Evolutionary conservation across 352 stramenopile species (phyloP), one percentile per base, ranked within the genome.

Genomic region (Phytophthora podocarpi): DNA sequence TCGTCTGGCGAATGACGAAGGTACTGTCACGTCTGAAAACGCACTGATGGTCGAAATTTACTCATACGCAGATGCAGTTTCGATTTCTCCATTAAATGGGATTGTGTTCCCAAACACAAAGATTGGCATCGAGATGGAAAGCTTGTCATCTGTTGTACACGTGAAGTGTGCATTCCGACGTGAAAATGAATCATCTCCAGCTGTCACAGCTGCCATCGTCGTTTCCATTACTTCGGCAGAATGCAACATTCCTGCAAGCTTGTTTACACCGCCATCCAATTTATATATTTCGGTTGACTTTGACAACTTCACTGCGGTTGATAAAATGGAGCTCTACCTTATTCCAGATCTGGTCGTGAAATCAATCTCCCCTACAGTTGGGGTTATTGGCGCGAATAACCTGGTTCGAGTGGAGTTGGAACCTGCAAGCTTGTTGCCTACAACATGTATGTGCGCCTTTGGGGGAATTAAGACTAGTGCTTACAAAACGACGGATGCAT

Each of bases 41-140:
- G 62, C 68, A 4, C 4, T 84, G 18, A 43, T 70, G 20, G 47
- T 87, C 9, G 60, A 78, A 39, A 74, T 70, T 47, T 72, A 75
- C 36, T 39, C 23, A 18, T 47, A 47, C 3, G 2, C 40, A 26
- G 56, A 50, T 2, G 10, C 27, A 7, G 47, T 61, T 28, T 48
- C 18, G 3, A 35, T 85, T 11, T 62, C 49, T 23, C 70, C 76
- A 31, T 34, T 40, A 0, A 76, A 63, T 56, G 57, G 68, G 5
- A 56, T 85, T 5, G 43, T 87, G 15, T 64, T 79, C 32, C 41
- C 36, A 9, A 59, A 58, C 6, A 70, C 76, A 40, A 48, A 40
- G 27, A 48, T 83, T 24, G 35, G 16, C 5, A 50, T 85, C 20
- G 28, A 55, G 16, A 50, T 61, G 23, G 24, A 74, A 15, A 40